Conservation (phyloP, 208 protist species). For the Endotrypanum monterogeii region DNA sequence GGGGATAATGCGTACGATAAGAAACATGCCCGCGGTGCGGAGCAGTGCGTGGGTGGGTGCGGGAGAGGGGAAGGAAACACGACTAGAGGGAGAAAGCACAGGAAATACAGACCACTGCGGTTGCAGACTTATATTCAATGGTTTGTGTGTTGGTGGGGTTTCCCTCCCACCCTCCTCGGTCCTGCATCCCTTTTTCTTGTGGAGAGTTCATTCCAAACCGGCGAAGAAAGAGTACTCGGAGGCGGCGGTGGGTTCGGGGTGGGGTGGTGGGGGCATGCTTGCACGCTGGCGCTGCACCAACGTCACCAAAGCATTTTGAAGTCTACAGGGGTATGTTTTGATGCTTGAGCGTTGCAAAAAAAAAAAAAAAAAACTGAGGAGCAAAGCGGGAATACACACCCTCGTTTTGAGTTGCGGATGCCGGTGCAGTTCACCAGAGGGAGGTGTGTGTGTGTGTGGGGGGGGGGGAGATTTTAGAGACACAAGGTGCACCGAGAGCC, state of each 20-base stretch:
- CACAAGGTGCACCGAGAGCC: background rate
- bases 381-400: background rate
- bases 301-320: too few relatives aligned
- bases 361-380: background rate
- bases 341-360: background rate
- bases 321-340: background rate
- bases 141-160: background rate
- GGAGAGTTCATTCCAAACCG: background rate
- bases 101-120: background rate
- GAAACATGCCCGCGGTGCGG: too few relatives aligned
- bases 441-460: background rate
- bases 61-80: background rate
- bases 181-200: background rate
- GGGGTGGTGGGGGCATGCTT: too few relatives aligned
- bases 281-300: too few relatives aligned
- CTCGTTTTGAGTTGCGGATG: background rate
- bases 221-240: too few relatives aligned
- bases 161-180: background rate
- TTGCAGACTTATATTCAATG: too few relatives aligned
- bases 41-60: too few relatives aligned
- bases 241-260: too few relatives aligned
- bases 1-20: background rate
- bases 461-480: background rate
- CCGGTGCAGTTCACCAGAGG: background rate
- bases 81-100: background rate